Conservation (phyloP, 177 flowering plant genomes). For the Vitis hybrid region DNA sequence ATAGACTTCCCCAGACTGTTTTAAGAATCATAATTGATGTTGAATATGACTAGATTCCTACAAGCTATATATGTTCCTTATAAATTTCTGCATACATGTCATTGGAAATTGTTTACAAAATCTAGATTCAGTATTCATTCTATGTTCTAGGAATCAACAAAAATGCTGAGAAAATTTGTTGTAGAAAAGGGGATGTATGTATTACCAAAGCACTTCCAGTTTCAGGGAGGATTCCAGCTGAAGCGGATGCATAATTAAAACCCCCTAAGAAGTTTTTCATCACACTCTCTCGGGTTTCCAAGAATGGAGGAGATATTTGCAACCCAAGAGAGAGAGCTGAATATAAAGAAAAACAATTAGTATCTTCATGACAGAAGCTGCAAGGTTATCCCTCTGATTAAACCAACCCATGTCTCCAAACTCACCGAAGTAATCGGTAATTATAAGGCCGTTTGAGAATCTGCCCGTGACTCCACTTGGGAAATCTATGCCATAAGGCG, state of each 20-base stretch:
- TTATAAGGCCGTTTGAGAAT: constrained; percentile 9
- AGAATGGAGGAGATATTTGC: constrained; percentile 12
- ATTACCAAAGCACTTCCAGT: constrained; percentile 16
- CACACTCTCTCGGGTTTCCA: not conserved
- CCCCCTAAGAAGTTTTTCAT: constrained; percentile 9
- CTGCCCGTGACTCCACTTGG: not conserved
- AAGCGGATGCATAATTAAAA: constrained; percentile 22
- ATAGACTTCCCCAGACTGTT: no score
- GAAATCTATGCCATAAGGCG: constrained; percentile 10
- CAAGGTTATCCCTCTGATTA: no score
- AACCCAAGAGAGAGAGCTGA: constrained; percentile 18
- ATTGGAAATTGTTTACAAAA: no score
- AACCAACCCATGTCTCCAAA: no score
- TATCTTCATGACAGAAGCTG: no score
- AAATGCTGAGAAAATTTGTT: not conserved
- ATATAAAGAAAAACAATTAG: not conserved
- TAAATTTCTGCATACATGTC: no score
- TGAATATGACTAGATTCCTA: no score
- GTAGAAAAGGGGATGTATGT: not conserved
- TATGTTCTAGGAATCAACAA: no score
- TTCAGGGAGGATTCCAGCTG: constrained; percentile 25
- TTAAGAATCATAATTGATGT: no score
- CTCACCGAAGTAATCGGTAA: not conserved
- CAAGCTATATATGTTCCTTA: no score
- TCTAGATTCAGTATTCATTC: no score